phyloP scores from a whole-genome alignment of 331 rosid genomes.

The Acacia concinna region DNA sequence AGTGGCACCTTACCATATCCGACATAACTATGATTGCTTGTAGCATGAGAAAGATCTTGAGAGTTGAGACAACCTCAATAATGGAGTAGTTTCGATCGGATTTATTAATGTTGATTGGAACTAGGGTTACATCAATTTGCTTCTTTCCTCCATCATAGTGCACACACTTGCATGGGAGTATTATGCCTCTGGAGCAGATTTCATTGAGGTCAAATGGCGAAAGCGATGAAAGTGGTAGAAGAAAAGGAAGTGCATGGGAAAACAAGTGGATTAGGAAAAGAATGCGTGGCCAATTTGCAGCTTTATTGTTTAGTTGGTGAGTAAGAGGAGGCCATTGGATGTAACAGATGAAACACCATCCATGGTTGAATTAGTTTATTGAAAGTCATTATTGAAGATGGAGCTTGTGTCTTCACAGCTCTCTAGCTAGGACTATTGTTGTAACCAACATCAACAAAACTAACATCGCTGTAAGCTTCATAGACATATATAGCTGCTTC shows the following conservation, averaged over 20 bases:
- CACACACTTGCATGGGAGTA: slow-evolving; percentile 41
- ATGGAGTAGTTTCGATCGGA: slow-evolving; percentile 33
- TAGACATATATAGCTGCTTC: not conserved
- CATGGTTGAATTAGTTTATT: not conserved
- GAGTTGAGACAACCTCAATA: slow-evolving; percentile 25
- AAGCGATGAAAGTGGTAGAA: not conserved
- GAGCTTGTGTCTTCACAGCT: not conserved
- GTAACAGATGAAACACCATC: not conserved
- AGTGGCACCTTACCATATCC: slow-evolving; percentile 49
- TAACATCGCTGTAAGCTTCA: not conserved
- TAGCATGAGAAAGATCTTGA: slow-evolving; percentile 37
- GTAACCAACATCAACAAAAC: not conserved
- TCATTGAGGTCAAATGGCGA: slow-evolving; percentile 10
- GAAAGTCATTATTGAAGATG: not conserved
- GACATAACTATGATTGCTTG: slow-evolving; percentile 35
- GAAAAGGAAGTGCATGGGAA: not conserved
- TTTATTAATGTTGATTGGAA: slow-evolving; percentile 31
- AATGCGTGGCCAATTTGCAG: not conserved
- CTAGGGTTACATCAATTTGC: slow-evolving; percentile 40
- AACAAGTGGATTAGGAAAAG: not conserved
- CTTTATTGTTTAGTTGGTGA: not conserved
- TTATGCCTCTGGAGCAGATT: too few relatives aligned
- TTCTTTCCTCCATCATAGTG: slow-evolving; percentile 40
- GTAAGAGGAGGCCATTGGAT: not conserved
- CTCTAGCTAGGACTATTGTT: not conserved